Evolutionary conservation across 2,329 filamentous ascomycete species (phyloP).

Genomic region (Penicillium concentricum): DNA sequence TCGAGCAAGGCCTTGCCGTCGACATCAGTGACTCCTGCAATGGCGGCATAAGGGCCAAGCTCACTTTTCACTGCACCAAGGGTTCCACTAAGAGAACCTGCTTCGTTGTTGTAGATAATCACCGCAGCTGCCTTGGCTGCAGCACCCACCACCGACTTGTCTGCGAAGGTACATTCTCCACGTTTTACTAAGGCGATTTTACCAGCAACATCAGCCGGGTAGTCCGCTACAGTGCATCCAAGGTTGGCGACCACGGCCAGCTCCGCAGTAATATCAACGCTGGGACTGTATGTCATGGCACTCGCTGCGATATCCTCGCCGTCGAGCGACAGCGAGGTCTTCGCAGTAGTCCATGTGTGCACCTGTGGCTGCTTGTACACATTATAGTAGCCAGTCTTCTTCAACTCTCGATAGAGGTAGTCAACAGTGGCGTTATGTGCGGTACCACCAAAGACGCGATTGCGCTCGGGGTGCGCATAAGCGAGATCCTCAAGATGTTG

Average conservation of each 20-base stretch:
- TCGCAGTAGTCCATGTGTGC: constrained; percentile 59
- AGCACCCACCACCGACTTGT: constrained; percentile 68
- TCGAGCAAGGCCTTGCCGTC: constrained; percentile 59
- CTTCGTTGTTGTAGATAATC: constrained; percentile 71
- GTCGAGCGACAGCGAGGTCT: constrained; percentile 58
- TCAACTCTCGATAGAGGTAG: constrained; percentile 60
- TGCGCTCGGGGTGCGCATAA: constrained; percentile 29
- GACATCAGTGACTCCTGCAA: constrained; percentile 63
- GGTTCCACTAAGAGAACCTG: constrained; percentile 64
- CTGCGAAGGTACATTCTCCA: constrained; percentile 68
- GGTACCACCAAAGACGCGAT: constrained; percentile 31
- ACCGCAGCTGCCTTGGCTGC: constrained; percentile 68
- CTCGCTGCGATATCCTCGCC: constrained; percentile 52
- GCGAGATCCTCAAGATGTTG: constrained; percentile 51
- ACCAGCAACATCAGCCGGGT: constrained; percentile 55
- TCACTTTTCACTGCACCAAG: constrained; percentile 59
- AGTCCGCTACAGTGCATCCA: constrained; percentile 66
- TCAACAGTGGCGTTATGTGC: constrained; percentile 65
- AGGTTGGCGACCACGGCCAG: constrained; percentile 61
- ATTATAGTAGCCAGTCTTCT: constrained; percentile 38
- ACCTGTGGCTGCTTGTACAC: constrained; percentile 59
- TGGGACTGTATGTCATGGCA: constrained; percentile 65
- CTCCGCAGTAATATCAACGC: constrained; percentile 25
- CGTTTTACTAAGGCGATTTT: constrained; percentile 70
- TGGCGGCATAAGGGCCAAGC: constrained; percentile 46